Base-by-base conservation (phyloP, 2,329 filamentous ascomycete genomes). In the Sarocladiaceae sp. region DNA sequence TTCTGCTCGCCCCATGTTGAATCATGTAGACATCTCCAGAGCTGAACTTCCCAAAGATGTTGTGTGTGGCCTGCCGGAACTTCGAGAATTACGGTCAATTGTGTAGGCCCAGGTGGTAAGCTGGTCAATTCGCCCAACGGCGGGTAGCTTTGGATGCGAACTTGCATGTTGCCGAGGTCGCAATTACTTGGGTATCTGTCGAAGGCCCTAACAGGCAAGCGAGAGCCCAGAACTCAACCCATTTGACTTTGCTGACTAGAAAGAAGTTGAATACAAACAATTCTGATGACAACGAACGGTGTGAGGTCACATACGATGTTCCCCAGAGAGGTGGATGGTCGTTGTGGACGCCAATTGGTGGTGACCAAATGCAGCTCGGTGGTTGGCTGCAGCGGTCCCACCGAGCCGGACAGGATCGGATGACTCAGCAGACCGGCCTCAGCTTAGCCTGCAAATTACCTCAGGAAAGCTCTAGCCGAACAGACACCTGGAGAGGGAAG, bases 71-170 rank as follows among this genome's bases (percentile, higher is more conserved):
- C 73, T 20, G 66, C 67, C 36, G 81, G 80, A 37, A 86, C 80
- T 59, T 92, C 84, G 28, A 96, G 74, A 12, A 92, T 68, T 6
- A 87, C 84, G 1, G 80, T 84, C 58, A 97, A 86, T 1, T 66
- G 47, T 10, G 37, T 15, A 7, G 11, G 7, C 4, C 47, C 47
- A 25, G 47, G 3, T 25, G 29, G 15, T 5, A 5, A 50, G 47
- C 80, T 75, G 2, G 89, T 91, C 22, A 88, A 78, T 64, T 92
- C 88, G 2, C 86, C 89, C 50, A 96, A 69, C 1, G 90, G 82
- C 12, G 92, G 92, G 61, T 83, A 85, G 54, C 74, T 76, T 20
- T 73, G 72, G 17, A 80, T 58, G 12, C 62, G 59, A 31, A 66
- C 63, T 6, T 65, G 66, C 68, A 74, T 75, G 12, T 23, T 40